Evolutionary conservation across 768 basidiomycete species (phyloP).

Genomic region (Mycena epipterygia): DNA sequence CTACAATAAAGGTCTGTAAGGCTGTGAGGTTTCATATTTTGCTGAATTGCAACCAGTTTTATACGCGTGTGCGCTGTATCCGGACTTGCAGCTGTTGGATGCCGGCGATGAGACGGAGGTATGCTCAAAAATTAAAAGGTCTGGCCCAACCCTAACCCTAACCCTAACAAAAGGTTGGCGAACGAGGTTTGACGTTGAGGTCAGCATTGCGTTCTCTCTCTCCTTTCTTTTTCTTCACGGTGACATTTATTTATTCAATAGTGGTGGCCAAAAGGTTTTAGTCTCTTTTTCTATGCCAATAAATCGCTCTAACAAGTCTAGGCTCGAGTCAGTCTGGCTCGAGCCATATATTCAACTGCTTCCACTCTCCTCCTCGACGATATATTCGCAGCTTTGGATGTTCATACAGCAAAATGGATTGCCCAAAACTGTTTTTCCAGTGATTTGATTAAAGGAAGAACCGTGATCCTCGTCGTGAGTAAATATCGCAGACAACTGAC

Average conservation of each 20-base stretch:
- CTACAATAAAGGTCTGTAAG: constrained; percentile 52
- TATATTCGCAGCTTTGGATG: constrained; percentile 65
- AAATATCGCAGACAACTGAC: background rate
- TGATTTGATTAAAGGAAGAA: constrained; percentile 55
- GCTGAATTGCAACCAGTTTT: constrained; percentile 43
- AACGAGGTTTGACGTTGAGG: constrained; percentile 63
- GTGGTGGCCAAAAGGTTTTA: constrained; percentile 63
- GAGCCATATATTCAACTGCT: constrained; percentile 70
- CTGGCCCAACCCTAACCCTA: no score
- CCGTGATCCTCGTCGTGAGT: constrained; percentile 58
- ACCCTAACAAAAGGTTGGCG: constrained; percentile 48
- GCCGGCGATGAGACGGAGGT: constrained; percentile 61
- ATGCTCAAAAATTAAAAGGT: constrained; percentile 38
- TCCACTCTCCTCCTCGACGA: constrained; percentile 71
- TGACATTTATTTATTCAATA: no score
- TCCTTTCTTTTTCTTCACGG: background rate
- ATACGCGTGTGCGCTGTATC: constrained; percentile 56
- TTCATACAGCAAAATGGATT: constrained; percentile 65
- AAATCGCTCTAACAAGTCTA: constrained; percentile 32
- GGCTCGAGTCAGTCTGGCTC: constrained; percentile 62
- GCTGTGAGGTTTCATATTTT: background rate
- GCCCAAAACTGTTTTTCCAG: constrained; percentile 61
- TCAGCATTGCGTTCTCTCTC: constrained; percentile 14
- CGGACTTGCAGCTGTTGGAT: constrained; percentile 60
- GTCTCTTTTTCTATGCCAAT: no score